Conservation (phyloP, 495 filamentous ascomycete species). For the Pyronema omphalodes region DNA sequence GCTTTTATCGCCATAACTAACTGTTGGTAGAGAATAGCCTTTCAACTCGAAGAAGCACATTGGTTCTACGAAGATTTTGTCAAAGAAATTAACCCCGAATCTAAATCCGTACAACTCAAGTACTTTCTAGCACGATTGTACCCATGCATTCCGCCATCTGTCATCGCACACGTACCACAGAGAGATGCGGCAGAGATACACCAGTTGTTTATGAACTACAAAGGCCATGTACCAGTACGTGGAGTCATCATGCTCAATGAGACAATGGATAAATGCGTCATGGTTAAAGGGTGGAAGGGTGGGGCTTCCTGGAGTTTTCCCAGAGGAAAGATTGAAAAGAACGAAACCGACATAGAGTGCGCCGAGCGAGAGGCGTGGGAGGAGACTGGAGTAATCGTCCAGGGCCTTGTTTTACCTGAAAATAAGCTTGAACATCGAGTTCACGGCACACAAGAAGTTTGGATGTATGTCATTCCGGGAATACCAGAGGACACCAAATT, state of each 20-base stretch:
- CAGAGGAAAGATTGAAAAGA: constrained; percentile 89
- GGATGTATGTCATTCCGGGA: constrained; percentile 74
- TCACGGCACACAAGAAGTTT: constrained; percentile 68
- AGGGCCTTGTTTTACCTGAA: constrained; percentile 50
- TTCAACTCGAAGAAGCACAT: constrained; percentile 97
- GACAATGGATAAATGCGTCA: constrained; percentile 71
- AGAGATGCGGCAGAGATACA: constrained; percentile 71
- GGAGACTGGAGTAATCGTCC: constrained; percentile 82
- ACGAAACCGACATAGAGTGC: constrained; percentile 80
- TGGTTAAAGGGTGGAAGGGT: constrained; percentile 97
- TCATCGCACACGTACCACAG: constrained; percentile 36
- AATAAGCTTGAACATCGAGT: constrained; percentile 67
- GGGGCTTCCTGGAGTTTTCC: constrained; percentile 93
- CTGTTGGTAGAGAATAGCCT: constrained; percentile 52
- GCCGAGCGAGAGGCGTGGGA: constrained; percentile 88
- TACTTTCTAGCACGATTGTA: constrained; percentile 77
- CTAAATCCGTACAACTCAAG: constrained; percentile 69
- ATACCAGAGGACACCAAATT: constrained; percentile 73
- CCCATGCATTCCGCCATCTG: constrained; percentile 60
- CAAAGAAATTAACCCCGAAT: constrained; percentile 62
- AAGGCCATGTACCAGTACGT: constrained; percentile 78
- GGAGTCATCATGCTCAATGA: constrained; percentile 85
- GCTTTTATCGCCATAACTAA: background rate
- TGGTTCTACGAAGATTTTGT: constrained; percentile 99
- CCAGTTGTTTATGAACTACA: constrained; percentile 79